A percentile compares a stretch with the other conserved stretches of the same genome.
These are phyloP conservation scores for Salvia sclarea DNA, from an alignment of 305 asterid genomes.

Conservation along the genomic window DNA sequence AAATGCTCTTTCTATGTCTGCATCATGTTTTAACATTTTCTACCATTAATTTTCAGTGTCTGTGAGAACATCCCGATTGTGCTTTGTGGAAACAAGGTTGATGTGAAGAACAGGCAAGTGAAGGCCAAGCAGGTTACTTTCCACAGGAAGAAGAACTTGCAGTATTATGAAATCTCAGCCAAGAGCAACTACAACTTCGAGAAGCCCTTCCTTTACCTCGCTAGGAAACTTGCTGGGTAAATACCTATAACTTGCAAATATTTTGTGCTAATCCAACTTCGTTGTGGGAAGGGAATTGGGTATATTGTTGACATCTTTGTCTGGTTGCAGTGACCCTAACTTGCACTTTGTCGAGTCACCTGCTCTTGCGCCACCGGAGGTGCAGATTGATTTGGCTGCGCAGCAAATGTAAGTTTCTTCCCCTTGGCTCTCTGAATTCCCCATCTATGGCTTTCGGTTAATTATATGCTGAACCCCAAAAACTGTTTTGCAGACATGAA, in stretches of 20 bases:
- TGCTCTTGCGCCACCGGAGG: constrained; percentile 94
- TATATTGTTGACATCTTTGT: background rate
- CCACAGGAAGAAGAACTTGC: constrained; percentile 90
- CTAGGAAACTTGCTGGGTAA: constrained; percentile 88
- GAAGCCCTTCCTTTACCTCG: constrained; percentile 74
- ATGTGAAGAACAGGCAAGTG: constrained; percentile 88
- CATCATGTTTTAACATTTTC: background rate
- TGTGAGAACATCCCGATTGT: constrained; percentile 87
- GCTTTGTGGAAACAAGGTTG: constrained; percentile 95
- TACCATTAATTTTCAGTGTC: constrained; percentile 39
- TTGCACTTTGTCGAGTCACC: constrained; percentile 90
- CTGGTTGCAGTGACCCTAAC: constrained; percentile 51
- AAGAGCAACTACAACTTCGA: constrained; percentile 96
- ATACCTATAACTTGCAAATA: background rate
- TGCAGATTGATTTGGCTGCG: constrained; percentile 65
- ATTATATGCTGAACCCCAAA: background rate
- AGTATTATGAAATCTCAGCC: constrained; percentile 89
- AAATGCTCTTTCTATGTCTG: background rate
- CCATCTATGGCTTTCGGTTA: background rate
- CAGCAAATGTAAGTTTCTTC: constrained; percentile 57
- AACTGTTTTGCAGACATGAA: constrained; percentile 53
- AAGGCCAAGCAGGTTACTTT: constrained; percentile 92
- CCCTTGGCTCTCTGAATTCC: background rate
- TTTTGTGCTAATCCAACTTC: background rate
- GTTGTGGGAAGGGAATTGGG: background rate